Evolutionary conservation across 2,329 filamentous ascomycete genomes (phyloP).

Genomic region (Xylaria sp.): DNA sequence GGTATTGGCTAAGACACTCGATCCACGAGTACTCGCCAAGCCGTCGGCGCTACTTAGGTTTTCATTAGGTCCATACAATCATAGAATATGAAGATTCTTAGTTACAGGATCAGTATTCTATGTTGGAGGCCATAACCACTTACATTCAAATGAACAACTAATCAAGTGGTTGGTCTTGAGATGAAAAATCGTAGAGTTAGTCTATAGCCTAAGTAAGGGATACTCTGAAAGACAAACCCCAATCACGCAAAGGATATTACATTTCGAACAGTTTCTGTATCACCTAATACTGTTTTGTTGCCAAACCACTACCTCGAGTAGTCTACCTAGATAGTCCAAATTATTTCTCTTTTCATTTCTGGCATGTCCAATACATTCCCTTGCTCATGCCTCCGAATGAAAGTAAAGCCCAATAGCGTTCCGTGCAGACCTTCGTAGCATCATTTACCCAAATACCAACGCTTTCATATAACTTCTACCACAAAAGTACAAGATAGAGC

Average conservation of each 20-base stretch:
- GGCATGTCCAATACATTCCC: neutral
- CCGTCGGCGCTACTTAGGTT: neutral
- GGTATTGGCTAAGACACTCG: neutral
- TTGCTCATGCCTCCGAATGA: neutral
- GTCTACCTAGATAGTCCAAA: too few species aligned
- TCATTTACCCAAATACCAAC: neutral
- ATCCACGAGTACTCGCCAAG: too few species aligned
- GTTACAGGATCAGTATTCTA: neutral
- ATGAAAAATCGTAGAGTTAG: too few species aligned
- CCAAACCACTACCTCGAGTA: too few species aligned
- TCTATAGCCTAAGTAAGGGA: too few species aligned
- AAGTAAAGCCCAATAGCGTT: neutral
- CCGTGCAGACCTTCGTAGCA: neutral
- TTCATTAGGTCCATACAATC: too few species aligned
- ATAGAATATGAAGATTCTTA: neutral
- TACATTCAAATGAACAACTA: neutral
- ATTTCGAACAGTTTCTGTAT: too few species aligned
- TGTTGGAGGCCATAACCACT: neutral
- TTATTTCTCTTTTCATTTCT: neutral
- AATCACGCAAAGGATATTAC: too few species aligned
- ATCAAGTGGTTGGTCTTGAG: too few species aligned
- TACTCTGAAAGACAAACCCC: too few species aligned
- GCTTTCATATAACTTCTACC: neutral
- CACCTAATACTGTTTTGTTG: too few species aligned
- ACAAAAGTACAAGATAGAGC: neutral